phyloP scores from a whole-genome alignment of 2,329 filamentous ascomycete species.

The Aaosphaeria pasadenensis region DNA sequence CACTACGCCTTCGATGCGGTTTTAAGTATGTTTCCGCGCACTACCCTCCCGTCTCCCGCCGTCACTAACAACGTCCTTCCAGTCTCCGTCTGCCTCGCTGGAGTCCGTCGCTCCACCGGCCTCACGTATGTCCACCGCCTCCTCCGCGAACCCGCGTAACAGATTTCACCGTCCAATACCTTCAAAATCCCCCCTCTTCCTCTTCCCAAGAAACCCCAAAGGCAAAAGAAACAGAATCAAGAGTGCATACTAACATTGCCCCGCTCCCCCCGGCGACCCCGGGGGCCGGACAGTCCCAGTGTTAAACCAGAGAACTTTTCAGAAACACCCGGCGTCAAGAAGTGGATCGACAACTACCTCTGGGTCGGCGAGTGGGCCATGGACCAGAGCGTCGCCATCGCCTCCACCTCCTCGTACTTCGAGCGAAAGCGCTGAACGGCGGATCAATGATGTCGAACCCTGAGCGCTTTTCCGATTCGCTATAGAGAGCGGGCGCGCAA shows the following conservation, averaged over 20 bases:
- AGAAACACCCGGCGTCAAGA: conserved; percentile 78
- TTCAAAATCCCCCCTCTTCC: not conserved
- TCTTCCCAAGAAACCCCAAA: not conserved
- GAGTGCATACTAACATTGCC: conserved; percentile 43
- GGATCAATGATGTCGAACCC: not conserved
- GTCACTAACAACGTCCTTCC: conserved; percentile 9
- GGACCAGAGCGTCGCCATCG: conserved; percentile 92
- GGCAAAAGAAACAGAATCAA: not conserved
- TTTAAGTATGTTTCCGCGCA: conserved; percentile 61
- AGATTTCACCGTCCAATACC: not conserved
- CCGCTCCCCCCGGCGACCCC: conserved; percentile 24
- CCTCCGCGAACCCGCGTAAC: conserved; percentile 3
- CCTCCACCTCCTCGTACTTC: conserved; percentile 85
- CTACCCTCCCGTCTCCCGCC: conserved; percentile 1
- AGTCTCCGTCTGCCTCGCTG: conserved; percentile 96
- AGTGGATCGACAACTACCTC: conserved; percentile 91
- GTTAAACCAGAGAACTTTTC: conserved; percentile 82
- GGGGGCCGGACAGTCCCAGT: conserved; percentile 61
- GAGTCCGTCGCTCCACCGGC: conserved; percentile 95
- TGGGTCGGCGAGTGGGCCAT: conserved; percentile 96
- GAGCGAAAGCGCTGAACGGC: conserved; percentile 69
- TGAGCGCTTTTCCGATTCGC: too few species aligned
- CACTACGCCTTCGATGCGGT: conserved; percentile 97
- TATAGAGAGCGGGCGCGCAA: too few species aligned
- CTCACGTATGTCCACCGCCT: conserved; percentile 71